Evolutionary conservation across 2,329 filamentous ascomycete genomes (phyloP).

Genomic region (Capronia coronata): DNA sequence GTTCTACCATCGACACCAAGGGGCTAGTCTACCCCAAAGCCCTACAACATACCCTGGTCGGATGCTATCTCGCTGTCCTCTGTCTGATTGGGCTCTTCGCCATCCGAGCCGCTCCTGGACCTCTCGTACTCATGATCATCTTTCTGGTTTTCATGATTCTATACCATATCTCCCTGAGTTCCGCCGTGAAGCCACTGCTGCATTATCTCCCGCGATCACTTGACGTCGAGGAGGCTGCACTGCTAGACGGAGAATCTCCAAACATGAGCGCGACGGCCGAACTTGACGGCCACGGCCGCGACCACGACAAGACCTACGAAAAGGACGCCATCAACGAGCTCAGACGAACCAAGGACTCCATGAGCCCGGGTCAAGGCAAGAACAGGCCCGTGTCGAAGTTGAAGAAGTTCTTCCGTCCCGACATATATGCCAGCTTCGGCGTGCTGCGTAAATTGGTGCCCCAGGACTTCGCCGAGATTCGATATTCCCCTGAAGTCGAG

Average conservation of each 20-base stretch:
- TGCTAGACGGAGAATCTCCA: slow-evolving; percentile 30
- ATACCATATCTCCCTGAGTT: slow-evolving; percentile 65
- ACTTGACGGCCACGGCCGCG: slow-evolving; percentile 11
- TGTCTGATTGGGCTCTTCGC: slow-evolving; percentile 81
- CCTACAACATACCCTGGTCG: slow-evolving; percentile 75
- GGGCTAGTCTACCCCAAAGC: slow-evolving; percentile 83
- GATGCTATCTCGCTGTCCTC: slow-evolving; percentile 73
- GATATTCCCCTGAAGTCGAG: slow-evolving; percentile 58
- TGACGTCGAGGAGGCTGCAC: slow-evolving; percentile 50
- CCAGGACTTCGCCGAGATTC: slow-evolving; percentile 46
- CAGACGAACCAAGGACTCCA: slow-evolving; percentile 18
- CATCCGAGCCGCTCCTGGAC: slow-evolving; percentile 57
- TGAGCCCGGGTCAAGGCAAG: not conserved
- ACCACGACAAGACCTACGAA: slow-evolving; percentile 24
- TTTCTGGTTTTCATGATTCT: slow-evolving; percentile 69
- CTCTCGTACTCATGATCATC: slow-evolving; percentile 67
- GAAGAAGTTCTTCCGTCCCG: slow-evolving; percentile 64
- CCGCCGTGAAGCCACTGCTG: slow-evolving; percentile 68
- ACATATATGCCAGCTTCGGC: slow-evolving; percentile 67
- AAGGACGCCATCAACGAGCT: slow-evolving; percentile 23
- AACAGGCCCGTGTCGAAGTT: slow-evolving; percentile 29
- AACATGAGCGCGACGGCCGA: not conserved
- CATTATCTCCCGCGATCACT: slow-evolving; percentile 73
- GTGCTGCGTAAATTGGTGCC: slow-evolving; percentile 65
- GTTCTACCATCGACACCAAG: slow-evolving; percentile 76